Evolutionary conservation across 331 rosid genomes (phyloP).

Genomic region (Quercus lobata): DNA sequence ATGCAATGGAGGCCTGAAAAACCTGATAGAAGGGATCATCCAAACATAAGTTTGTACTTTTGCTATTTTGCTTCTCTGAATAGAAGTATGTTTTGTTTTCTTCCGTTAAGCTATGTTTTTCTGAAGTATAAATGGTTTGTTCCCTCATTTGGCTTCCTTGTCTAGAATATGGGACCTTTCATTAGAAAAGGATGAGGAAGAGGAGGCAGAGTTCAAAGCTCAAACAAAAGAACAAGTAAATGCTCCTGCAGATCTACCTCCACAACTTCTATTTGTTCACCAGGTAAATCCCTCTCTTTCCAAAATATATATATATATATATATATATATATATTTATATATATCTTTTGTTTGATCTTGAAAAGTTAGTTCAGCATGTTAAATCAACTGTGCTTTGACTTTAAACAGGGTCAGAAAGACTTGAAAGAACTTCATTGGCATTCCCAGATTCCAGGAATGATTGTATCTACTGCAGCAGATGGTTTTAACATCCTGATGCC

Average conservation of each 20-base stretch:
- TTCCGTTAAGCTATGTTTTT: neutral
- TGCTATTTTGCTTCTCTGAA: neutral
- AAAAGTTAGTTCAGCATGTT: neutral
- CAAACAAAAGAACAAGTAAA: slow-evolving; percentile 70
- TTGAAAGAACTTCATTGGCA: slow-evolving; percentile 96
- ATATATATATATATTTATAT: no score
- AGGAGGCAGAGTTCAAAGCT: slow-evolving; percentile 86
- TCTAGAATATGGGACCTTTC: slow-evolving; percentile 94
- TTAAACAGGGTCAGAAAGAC: slow-evolving; percentile 82
- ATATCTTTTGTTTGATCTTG: neutral
- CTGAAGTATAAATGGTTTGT: neutral
- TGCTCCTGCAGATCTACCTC: slow-evolving; percentile 88
- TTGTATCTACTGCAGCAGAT: slow-evolving; percentile 83
- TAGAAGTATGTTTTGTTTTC: neutral
- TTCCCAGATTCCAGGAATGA: slow-evolving; percentile 92
- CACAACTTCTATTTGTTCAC: slow-evolving; percentile 87
- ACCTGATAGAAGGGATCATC: neutral
- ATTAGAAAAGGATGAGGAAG: slow-evolving; percentile 88
- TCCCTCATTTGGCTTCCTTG: slow-evolving; percentile 12
- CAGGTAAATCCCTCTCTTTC: slow-evolving; percentile 44
- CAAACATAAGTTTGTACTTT: neutral
- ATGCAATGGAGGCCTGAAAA: no score
- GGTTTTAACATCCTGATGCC: slow-evolving; percentile 95
- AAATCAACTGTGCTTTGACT: slow-evolving; percentile 1
- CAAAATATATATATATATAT: no score